Conservation (phyloP, 768 basidiomycete genomes). For the Mrakia gelida region DNA sequence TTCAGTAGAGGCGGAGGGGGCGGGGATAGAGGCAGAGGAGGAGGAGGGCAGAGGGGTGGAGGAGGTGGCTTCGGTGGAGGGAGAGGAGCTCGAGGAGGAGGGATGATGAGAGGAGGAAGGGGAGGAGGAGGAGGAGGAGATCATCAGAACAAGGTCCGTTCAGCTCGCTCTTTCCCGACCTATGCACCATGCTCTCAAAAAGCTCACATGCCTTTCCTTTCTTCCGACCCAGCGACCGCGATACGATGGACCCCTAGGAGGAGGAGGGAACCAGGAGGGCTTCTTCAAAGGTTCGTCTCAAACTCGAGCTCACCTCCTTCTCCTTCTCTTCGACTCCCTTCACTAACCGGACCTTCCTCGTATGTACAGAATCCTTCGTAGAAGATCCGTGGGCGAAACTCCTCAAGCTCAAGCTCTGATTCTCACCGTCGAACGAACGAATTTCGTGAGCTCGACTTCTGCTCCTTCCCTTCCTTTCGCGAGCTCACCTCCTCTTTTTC, state of each 20-base stretch:
- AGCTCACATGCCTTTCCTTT: neutral
- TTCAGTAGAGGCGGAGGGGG: neutral
- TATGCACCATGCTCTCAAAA: neutral
- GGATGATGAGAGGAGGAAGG: constrained; percentile 6
- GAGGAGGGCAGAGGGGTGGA: neutral
- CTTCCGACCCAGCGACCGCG: neutral
- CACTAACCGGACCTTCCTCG: neutral
- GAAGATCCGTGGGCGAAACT: constrained; percentile 27
- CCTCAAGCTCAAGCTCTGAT: constrained; percentile 6
- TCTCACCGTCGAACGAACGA: neutral
- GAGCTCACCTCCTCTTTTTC: neutral
- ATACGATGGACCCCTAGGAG: neutral
- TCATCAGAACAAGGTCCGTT: neutral
- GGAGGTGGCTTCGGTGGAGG: neutral
- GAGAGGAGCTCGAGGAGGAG: constrained; percentile 9
- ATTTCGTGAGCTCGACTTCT: neutral
- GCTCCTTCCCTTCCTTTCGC: neutral
- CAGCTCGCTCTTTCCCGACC: neutral
- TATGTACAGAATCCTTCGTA: constrained; percentile 19
- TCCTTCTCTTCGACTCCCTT: neutral
- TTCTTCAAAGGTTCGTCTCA: constrained; percentile 26
- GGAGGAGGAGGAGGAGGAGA: constrained; percentile 11
- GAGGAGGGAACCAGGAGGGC: neutral
- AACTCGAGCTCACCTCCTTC: neutral
- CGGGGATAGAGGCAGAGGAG: constrained; percentile 3